Percentiles rank a stretch among this genome's conserved stretches.
These are phyloP conservation scores for Beta corolliflora DNA, from an alignment of 179 eudicot genomes.

Conservation along the genomic window DNA sequence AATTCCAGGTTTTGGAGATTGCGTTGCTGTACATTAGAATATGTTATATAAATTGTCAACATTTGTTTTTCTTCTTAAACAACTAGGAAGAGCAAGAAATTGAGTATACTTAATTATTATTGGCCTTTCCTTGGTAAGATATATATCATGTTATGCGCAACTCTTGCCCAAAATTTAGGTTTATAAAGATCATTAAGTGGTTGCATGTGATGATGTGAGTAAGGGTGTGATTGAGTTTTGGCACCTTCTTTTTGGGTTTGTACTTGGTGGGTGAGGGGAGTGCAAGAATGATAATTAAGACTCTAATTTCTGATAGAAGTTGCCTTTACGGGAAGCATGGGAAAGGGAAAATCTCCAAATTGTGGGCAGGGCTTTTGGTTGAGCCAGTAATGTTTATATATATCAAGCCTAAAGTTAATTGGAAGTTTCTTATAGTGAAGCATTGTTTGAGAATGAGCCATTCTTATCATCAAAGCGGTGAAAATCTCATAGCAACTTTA, in stretches of 20 bases:
- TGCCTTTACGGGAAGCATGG: no score
- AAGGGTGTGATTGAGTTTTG: neutral
- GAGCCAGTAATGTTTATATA: no score
- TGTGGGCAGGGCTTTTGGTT: no score
- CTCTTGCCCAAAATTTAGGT: neutral
- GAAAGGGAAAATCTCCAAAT: no score
- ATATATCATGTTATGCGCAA: neutral
- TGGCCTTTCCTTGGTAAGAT: neutral
- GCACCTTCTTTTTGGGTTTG: neutral
- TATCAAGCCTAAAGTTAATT: no score
- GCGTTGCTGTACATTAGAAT: neutral
- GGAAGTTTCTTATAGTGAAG: no score
- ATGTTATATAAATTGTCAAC: neutral
- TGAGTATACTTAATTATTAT: neutral
- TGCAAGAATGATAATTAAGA: no score
- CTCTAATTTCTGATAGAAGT: no score
- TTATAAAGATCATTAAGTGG: neutral
- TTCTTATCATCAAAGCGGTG: no score
- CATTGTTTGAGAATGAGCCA: no score
- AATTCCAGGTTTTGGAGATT: neutral
- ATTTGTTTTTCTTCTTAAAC: neutral
- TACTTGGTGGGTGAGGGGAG: no score
- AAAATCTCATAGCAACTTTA: no score
- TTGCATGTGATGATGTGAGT: neutral
- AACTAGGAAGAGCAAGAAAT: neutral